These are phyloP conservation scores for Aureobasidium sp. DNA, from an alignment of 2,329 filamentous ascomycete genomes.

Conservation along the genomic window DNA sequence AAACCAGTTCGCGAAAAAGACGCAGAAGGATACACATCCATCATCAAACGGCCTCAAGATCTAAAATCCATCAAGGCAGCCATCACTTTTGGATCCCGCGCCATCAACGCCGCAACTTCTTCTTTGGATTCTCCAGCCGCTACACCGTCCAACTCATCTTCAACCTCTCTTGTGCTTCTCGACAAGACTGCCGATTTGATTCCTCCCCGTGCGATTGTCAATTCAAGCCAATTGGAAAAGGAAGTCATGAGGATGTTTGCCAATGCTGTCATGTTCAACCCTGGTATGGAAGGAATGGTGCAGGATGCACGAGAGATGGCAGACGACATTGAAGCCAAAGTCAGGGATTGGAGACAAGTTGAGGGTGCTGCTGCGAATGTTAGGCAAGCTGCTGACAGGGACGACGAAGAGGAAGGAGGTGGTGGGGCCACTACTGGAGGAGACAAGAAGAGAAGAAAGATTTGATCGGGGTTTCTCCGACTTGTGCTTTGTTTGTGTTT, in stretches of 20 bases:
- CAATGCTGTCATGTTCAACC: conserved; percentile 98
- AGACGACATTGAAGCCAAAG: conserved; percentile 71
- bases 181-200: conserved; percentile 69
- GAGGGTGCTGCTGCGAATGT: conserved; percentile 10
- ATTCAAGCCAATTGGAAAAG: conserved; percentile 84
- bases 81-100: conserved; percentile 46
- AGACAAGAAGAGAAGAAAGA: conserved; percentile 5
- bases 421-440: not conserved
- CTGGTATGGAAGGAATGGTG: conserved; percentile 82
- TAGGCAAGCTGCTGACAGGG: not conserved
- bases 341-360: conserved; percentile 59
- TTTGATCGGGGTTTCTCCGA: not conserved
- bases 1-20: conserved; percentile 43
- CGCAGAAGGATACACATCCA: conserved; percentile 45
- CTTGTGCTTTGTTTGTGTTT: too few species aligned
- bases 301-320: conserved; percentile 87
- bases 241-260: conserved; percentile 96
- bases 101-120: conserved; percentile 46
- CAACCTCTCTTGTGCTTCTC: conserved; percentile 47
- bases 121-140: conserved; percentile 50
- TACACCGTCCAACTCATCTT: conserved; percentile 39
- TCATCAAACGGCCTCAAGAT: conserved; percentile 46
- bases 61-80: conserved; percentile 45
- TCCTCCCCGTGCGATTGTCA: conserved; percentile 84
- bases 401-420: not conserved